A percentile compares a stretch with the other conserved stretches of the same genome.
These are phyloP conservation scores for Neofusicoccum cordaticola DNA, from an alignment of 2,329 filamentous ascomycete species.

Conservation along the genomic window DNA sequence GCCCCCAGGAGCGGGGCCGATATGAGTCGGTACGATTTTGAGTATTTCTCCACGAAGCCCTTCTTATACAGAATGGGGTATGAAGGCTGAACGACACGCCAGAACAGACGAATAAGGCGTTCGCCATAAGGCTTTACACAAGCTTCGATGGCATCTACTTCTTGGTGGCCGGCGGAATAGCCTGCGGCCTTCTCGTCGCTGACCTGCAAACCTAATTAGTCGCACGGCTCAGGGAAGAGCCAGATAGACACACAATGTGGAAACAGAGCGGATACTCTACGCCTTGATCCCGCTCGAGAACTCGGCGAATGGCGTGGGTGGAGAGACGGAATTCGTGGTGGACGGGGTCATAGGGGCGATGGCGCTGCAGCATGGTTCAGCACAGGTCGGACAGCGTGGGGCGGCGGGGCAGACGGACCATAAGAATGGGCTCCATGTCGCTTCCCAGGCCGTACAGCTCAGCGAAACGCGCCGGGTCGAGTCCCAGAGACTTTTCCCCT, in stretches of 20 bases:
- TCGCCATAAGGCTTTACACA: conserved; percentile 10
- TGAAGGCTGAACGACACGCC: conserved; percentile 59
- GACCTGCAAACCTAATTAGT: background rate
- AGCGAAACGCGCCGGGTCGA: conserved; percentile 16
- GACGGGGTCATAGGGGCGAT: conserved; percentile 17
- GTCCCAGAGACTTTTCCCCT: conserved; percentile 14
- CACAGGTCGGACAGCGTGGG: background rate
- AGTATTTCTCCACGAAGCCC: conserved; percentile 62
- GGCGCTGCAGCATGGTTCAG: conserved; percentile 8
- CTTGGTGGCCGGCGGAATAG: background rate
- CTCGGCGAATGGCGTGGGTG: conserved; percentile 21
- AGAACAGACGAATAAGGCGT: conserved; percentile 68
- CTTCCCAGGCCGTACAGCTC: conserved; percentile 20
- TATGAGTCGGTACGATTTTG: conserved; percentile 56
- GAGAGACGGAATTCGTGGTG: conserved; percentile 19
- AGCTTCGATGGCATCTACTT: conserved; percentile 12
- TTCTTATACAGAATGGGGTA: conserved; percentile 61
- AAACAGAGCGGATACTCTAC: conserved; percentile 20
- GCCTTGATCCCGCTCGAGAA: conserved; percentile 18
- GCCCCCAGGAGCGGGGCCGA: conserved; percentile 59
- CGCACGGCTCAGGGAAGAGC: background rate
- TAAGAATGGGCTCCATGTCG: conserved; percentile 21
- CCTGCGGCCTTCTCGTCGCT: conserved; percentile 10
- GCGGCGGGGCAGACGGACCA: background rate
- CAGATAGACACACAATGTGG: conserved; percentile 18